Conservation (phyloP, 1,139 yeast species). For the Sugiyamaella castrensis region DNA sequence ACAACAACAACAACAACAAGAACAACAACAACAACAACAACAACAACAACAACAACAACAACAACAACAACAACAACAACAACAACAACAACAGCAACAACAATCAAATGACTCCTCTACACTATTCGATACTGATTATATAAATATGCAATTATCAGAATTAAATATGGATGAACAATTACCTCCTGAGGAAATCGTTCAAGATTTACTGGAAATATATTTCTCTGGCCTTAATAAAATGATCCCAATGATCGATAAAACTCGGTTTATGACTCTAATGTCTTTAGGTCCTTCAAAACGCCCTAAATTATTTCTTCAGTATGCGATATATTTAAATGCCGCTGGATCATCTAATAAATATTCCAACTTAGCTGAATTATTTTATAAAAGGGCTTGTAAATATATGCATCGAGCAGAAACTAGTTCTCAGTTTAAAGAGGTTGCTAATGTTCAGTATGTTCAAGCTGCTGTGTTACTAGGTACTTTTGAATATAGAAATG, state of each 20-base stretch:
- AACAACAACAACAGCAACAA: neutral
- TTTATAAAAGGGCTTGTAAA: slow-evolving; percentile 30
- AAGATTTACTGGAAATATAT: slow-evolving; percentile 26
- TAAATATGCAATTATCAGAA: slow-evolving; percentile 7
- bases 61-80: neutral
- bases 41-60: neutral
- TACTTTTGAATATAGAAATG: slow-evolving; percentile 29
- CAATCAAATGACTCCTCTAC: neutral
- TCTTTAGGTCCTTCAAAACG: slow-evolving; percentile 18
- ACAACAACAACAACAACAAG: too few species aligned
- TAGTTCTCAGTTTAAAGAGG: slow-evolving; percentile 22
- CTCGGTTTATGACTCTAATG: slow-evolving; percentile 21
- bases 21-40: too few species aligned
- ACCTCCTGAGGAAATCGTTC: slow-evolving; percentile 27
- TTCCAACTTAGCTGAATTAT: slow-evolving; percentile 20
- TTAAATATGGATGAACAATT: slow-evolving; percentile 29
- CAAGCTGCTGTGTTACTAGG: slow-evolving; percentile 31
- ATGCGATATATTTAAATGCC: slow-evolving; percentile 31
- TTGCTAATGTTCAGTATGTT: slow-evolving; percentile 25
- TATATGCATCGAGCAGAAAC: slow-evolving; percentile 24
- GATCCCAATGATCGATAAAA: slow-evolving; percentile 26
- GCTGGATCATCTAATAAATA: slow-evolving; percentile 26
- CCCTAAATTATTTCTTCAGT: slow-evolving; percentile 32
- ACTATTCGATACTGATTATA: neutral
- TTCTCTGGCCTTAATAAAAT: slow-evolving; percentile 22